Conservation (phyloP, 2,329 filamentous ascomycete genomes). For the Ceratocystis alfenasii region DNA sequence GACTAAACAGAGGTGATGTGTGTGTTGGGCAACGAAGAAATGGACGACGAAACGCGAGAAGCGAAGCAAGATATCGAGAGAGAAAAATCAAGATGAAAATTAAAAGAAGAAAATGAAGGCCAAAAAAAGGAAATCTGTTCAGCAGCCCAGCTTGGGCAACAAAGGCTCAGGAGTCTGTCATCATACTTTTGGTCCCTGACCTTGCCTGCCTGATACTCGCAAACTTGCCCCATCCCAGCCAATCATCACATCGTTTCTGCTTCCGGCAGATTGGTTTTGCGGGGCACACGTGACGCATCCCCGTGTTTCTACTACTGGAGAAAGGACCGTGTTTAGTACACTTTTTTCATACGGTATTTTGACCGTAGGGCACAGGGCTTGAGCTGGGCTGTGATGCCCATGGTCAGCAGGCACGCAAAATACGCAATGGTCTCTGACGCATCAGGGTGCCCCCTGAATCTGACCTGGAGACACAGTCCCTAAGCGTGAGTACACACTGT, state of each 20-base stretch:
- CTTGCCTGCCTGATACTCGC: neutral
- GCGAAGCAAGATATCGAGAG: neutral
- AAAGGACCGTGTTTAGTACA: neutral
- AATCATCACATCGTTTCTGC: neutral
- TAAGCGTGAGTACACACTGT: neutral
- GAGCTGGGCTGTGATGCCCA: neutral
- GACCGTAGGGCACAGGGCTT: neutral
- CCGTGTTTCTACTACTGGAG: neutral
- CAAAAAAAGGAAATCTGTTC: slow-evolving; percentile 17
- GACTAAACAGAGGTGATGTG: neutral
- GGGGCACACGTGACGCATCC: slow-evolving; percentile 13
- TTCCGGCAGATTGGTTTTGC: slow-evolving; percentile 12
- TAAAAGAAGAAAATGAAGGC: slow-evolving; percentile 8
- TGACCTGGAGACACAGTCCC: neutral
- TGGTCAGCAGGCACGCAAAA: neutral
- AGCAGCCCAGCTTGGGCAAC: neutral
- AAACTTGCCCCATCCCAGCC: neutral
- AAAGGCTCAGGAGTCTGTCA: neutral
- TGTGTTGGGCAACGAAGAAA: neutral
- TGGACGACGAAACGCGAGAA: slow-evolving; percentile 10
- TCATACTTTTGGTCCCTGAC: neutral
- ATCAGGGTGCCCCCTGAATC: neutral
- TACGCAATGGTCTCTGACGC: neutral
- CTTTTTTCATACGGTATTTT: neutral
- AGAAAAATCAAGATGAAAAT: slow-evolving; percentile 16